Conservation (phyloP, 106 monocot genomes). For the Amphibolis antarctica region DNA sequence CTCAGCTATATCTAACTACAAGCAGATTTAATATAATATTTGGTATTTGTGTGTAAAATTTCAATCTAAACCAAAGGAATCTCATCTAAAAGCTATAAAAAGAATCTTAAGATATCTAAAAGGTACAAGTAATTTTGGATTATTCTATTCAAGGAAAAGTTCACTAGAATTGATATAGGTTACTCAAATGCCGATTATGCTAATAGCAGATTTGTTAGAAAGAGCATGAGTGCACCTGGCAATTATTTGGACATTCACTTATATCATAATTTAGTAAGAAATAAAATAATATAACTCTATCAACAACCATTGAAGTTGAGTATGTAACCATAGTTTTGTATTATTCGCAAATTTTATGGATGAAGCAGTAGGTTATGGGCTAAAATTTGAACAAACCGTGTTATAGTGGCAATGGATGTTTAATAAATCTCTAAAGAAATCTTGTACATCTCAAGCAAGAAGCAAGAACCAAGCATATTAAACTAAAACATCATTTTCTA, state of each 20-base stretch:
- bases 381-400: too few relatives aligned
- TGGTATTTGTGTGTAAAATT: background rate
- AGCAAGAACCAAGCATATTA: too few relatives aligned
- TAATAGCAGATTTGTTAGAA: background rate
- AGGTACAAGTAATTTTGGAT: background rate
- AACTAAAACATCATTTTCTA: too few relatives aligned
- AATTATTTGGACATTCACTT: background rate
- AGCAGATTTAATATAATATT: conserved; percentile 1
- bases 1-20: background rate
- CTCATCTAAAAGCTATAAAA: background rate
- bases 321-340: too few relatives aligned
- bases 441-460: too few relatives aligned
- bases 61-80: background rate
- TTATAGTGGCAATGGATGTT: too few relatives aligned
- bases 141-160: background rate
- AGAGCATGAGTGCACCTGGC: background rate
- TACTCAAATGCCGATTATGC: background rate
- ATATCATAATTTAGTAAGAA: too few relatives aligned
- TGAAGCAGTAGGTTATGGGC: too few relatives aligned
- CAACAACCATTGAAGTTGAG: too few relatives aligned
- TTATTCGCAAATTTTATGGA: too few relatives aligned
- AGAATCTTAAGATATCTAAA: background rate
- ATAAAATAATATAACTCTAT: too few relatives aligned
- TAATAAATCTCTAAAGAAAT: too few relatives aligned
- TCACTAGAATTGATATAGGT: background rate